Percentiles rank a stretch among this genome's conserved stretches.
phyloP scores from a whole-genome alignment of 768 basidiomycete species.

The Mycena albidolilacea region DNA sequence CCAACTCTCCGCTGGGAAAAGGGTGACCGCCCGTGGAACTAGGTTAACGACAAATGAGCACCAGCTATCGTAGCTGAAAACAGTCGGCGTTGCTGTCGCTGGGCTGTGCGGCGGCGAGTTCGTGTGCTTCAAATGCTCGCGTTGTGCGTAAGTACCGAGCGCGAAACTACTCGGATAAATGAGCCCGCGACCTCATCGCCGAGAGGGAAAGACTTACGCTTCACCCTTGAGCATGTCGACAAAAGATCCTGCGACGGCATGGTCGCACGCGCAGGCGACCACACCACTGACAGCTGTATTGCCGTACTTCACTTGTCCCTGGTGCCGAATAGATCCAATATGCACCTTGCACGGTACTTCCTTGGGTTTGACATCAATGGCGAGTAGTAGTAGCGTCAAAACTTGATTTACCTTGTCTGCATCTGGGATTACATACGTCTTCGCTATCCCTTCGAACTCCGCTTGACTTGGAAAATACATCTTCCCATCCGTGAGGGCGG shows the following conservation, averaged over 20 bases:
- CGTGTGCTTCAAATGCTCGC: constrained; percentile 19
- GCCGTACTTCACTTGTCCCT: constrained; percentile 15
- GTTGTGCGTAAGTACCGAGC: constrained; percentile 23
- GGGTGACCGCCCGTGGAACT: not conserved
- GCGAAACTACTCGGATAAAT: not conserved
- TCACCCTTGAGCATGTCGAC: constrained; percentile 29
- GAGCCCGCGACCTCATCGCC: too few relatives aligned
- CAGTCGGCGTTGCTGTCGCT: not conserved
- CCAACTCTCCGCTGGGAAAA: constrained; percentile 30
- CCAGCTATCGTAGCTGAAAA: constrained; percentile 25
- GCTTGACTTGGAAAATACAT: constrained; percentile 31
- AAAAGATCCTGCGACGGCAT: constrained; percentile 23
- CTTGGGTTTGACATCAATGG: too few relatives aligned
- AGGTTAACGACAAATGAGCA: constrained; percentile 26
- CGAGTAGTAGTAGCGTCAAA: not conserved
- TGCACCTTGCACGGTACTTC: constrained; percentile 20
- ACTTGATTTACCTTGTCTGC: constrained; percentile 21
- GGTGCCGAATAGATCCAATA: constrained; percentile 26
- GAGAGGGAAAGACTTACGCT: constrained; percentile 28
- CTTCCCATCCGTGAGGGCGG: constrained; percentile 8
- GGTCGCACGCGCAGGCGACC: constrained; percentile 24
- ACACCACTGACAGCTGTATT: constrained; percentile 10
- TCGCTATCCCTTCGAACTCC: constrained; percentile 2
- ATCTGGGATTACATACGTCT: constrained; percentile 1
- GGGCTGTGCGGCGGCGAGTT: constrained; percentile 18